Evolutionary conservation across 768 basidiomycete species (phyloP), one percentile per base, ranked within the genome.

Genomic region (Serpula lacrymans): DNA sequence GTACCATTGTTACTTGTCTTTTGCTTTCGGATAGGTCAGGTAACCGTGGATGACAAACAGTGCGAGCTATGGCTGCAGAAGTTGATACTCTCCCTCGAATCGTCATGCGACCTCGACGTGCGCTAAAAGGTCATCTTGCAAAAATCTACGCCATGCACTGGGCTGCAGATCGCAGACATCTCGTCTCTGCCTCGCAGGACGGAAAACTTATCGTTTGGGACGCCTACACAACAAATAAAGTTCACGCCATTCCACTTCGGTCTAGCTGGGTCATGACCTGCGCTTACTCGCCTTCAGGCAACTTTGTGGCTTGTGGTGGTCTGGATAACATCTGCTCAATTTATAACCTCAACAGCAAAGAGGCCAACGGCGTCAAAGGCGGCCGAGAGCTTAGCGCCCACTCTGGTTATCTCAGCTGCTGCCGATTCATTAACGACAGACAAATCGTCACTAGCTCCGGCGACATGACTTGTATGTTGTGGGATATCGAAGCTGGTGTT

Each of bases 131-230:
- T 20, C 95, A 99, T 68, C 82, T 99, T 38, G 95, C 95, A 47
- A 99, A 99, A 76, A 98, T 99, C 59, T 99, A 99, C 64, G 95
- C 95, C 34, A 96, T 99, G 89, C 96, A 99, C 65, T 99, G 96
- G 96, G 88, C 95, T 24, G 83, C 88, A 38, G 95, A 99, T 72
- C 81, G 92, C 57, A 78, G 96, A 55, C 95, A 99, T 72, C 81
- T 99, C 46, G 95, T 99, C 25, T 98, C 96, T 12, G 95, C 95
- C n/a, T 98, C 95, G 2, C 95, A 99, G 63, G 95, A 99, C 60
- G 95, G 95, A 39, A 99, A 99, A 66, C 80, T 99, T 44, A 98
- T 99, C 60, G 95, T 99, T 39, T 99, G 95, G 95, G 95, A 99
- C 65, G 95, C 95, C 37, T 98, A 98, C 68, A 98, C 95, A n/a